Percentiles rank a stretch among this genome's conserved stretches.
These are phyloP conservation scores for Inga leiocalycina DNA, from an alignment of 306 rosid species.

Conservation along the genomic window DNA sequence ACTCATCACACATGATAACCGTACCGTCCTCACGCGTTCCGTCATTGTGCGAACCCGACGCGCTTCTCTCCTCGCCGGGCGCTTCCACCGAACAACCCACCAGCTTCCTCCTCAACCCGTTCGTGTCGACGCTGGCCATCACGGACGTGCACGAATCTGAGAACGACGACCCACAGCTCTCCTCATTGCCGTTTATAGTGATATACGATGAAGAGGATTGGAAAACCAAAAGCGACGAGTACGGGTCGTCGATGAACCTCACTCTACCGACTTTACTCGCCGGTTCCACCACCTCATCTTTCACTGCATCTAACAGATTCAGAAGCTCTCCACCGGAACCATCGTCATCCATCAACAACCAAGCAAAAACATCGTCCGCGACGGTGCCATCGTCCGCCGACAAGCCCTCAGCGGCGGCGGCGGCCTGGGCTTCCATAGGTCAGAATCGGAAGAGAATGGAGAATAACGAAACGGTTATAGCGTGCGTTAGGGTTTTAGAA, in stretches of 20 bases:
- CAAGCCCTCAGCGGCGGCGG: neutral
- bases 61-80: constrained; percentile 1
- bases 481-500: neutral
- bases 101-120: constrained; percentile 24
- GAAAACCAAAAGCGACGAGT: constrained; percentile 44
- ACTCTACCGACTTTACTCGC: neutral
- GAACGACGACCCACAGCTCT: constrained; percentile 82
- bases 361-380: constrained; percentile 25
- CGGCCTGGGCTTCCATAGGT: neutral
- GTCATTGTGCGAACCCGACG: constrained; percentile 22
- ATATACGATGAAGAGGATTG: constrained; percentile 65
- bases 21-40: constrained; percentile 19
- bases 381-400: neutral
- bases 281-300: neutral
- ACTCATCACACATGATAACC: constrained; percentile 7
- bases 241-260: constrained; percentile 59
- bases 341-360: constrained; percentile 29
- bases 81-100: neutral
- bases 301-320: constrained; percentile 27
- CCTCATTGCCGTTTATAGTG: constrained; percentile 76
- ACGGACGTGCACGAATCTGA: constrained; percentile 65
- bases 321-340: constrained; percentile 31
- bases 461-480: neutral
- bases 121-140: constrained; percentile 65
- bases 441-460: neutral